These are phyloP conservation scores for Beta corolliflora DNA, from an alignment of 179 eudicot genomes.

Conservation along the genomic window DNA sequence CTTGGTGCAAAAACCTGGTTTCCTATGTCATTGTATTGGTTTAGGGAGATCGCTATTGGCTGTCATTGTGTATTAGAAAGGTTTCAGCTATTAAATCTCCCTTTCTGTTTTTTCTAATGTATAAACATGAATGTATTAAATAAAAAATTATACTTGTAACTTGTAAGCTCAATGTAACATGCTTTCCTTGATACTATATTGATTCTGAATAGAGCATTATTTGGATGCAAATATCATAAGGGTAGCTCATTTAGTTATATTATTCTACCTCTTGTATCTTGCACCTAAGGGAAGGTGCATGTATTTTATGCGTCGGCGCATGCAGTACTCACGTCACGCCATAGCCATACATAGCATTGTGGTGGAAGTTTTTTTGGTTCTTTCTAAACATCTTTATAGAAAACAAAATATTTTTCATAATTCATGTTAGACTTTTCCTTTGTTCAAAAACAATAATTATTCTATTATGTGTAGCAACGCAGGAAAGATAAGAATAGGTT, in stretches of 20 bases:
- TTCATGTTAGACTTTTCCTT: too few species aligned
- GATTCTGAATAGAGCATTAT: not conserved
- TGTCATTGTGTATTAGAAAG: conserved; percentile 6
- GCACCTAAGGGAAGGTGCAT: too few species aligned
- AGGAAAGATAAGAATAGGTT: too few species aligned
- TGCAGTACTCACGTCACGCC: too few species aligned
- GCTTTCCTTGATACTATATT: not conserved
- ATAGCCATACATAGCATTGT: too few species aligned
- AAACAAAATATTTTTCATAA: too few species aligned
- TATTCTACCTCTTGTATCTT: too few species aligned
- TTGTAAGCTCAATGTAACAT: not conserved
- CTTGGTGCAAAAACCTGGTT: not conserved
- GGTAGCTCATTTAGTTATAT: not conserved
- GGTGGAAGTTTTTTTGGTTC: too few species aligned
- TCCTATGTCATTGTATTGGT: conserved; percentile 4
- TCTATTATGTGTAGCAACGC: too few species aligned
- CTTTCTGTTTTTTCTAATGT: not conserved
- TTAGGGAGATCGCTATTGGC: conserved; percentile 18
- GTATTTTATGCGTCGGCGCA: too few species aligned
- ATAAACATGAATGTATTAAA: not conserved
- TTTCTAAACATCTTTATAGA: too few species aligned
- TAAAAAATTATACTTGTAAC: not conserved
- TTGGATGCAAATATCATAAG: not conserved
- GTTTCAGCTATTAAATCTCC: conserved; percentile 18
- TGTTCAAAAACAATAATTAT: too few species aligned